Percentiles rank a stretch among this genome's conserved stretches.
phyloP scores from a whole-genome alignment of 768 basidiomycete genomes.

The Lanmaoa pseudosensibilis region DNA sequence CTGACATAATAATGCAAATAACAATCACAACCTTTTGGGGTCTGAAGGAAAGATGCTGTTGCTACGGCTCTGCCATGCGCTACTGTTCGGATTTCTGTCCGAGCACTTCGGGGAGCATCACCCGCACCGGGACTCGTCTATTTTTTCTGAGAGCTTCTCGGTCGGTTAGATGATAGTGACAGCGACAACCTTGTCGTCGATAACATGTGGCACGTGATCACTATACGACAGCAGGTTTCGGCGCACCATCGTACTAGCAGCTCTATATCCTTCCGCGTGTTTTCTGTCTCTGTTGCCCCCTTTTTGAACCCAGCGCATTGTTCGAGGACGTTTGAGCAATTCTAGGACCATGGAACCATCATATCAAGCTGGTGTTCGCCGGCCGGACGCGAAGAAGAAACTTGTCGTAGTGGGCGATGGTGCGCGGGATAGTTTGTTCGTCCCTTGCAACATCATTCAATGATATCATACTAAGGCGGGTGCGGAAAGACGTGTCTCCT shows the following conservation, averaged over 20 bases:
- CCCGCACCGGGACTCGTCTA: background rate
- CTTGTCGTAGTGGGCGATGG: conserved; percentile 89
- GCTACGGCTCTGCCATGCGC: background rate
- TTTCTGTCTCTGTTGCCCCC: background rate
- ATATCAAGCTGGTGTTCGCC: conserved; percentile 36
- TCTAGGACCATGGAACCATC: conserved; percentile 27
- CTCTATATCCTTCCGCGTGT: conserved; percentile 1
- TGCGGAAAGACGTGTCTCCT: conserved; percentile 94
- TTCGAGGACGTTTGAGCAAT: background rate
- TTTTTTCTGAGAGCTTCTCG: background rate
- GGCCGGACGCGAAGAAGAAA: conserved; percentile 84
- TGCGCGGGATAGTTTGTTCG: conserved; percentile 41
- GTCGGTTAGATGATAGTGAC: background rate
- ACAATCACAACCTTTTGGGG: background rate
- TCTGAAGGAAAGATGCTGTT: background rate
- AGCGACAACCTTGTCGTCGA: no score
- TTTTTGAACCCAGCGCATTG: background rate
- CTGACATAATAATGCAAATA: background rate
- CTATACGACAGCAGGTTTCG: background rate
- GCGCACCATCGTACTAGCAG: background rate
- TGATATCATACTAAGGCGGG: conserved; percentile 52
- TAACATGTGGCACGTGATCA: conserved; percentile 18
- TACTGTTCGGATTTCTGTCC: background rate
- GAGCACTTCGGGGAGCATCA: background rate
- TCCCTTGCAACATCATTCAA: conserved; percentile 28